Evolutionary conservation across 331 rosid species (phyloP).

Genomic region (Ulmus americana): DNA sequence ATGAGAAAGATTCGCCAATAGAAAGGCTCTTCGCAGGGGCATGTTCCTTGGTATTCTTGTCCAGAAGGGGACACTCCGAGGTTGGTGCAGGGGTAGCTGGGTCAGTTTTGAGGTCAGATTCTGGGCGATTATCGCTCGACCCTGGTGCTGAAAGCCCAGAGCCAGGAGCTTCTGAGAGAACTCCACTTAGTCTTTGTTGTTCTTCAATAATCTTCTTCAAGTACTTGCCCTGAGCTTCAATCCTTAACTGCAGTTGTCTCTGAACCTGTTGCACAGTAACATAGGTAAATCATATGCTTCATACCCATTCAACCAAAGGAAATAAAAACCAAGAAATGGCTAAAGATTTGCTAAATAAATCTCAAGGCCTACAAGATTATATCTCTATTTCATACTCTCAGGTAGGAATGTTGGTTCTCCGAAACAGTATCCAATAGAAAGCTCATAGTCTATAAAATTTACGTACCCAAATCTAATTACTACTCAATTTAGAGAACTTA

Average conservation of each 20-base stretch:
- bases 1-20: conserved; percentile 68
- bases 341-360: too few relatives aligned
- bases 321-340: too few relatives aligned
- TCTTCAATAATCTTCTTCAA: conserved; percentile 96
- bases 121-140: conserved; percentile 41
- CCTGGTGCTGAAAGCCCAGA: conserved; percentile 31
- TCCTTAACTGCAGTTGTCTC: conserved; percentile 87
- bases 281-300: conserved; percentile 7
- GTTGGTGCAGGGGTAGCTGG: conserved; percentile 91
- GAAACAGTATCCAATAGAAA: too few relatives aligned
- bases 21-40: conserved; percentile 73
- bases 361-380: too few relatives aligned
- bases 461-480: too few relatives aligned
- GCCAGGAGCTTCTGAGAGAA: conserved; percentile 62
- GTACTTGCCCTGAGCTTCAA: conserved; percentile 98
- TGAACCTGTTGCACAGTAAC: conserved; percentile 62
- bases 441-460: too few relatives aligned
- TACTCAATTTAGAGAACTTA: too few relatives aligned
- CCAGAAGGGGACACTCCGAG: conserved; percentile 55
- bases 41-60: conserved; percentile 61
- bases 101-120: conserved; percentile 62
- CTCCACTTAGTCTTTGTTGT: conserved; percentile 84
- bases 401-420: too few relatives aligned
- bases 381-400: too few relatives aligned
- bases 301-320: background rate